Percentiles rank a stretch among this genome's conserved stretches.
These are phyloP conservation scores for Daedaleopsis nitida DNA, from an alignment of 768 basidiomycete genomes.

Conservation along the genomic window DNA sequence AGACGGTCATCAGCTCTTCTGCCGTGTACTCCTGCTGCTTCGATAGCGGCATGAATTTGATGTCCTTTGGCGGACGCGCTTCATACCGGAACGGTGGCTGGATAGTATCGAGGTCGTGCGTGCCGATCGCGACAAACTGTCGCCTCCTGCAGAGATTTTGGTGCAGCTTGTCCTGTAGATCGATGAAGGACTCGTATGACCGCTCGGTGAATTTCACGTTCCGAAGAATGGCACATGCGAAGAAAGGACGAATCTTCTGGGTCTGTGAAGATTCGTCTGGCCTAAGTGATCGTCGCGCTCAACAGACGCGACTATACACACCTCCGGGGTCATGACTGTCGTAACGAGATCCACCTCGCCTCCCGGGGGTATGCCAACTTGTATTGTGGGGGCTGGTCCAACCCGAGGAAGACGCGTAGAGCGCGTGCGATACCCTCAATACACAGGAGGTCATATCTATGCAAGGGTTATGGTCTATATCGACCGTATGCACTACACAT, in stretches of 20 bases:
- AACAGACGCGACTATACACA: constrained; percentile 36
- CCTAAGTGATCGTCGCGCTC: background rate
- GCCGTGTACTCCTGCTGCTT: constrained; percentile 82
- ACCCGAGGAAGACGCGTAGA: constrained; percentile 79
- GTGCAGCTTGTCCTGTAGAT: constrained; percentile 98
- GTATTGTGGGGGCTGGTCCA: constrained; percentile 68
- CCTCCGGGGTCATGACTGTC: constrained; percentile 72
- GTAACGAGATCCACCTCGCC: constrained; percentile 68
- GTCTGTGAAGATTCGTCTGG: constrained; percentile 51
- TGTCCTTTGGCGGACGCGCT: constrained; percentile 78
- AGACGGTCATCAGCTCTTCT: constrained; percentile 89
- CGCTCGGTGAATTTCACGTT: constrained; percentile 85
- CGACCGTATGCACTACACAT: background rate
- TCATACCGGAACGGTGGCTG: constrained; percentile 87
- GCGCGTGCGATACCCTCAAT: constrained; percentile 93
- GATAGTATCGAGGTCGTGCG: constrained; percentile 93
- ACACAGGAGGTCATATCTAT: constrained; percentile 95
- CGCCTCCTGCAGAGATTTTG: constrained; percentile 91
- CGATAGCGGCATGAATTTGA: constrained; percentile 88
- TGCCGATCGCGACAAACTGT: constrained; percentile 94
- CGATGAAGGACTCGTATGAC: constrained; percentile 96
- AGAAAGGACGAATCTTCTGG: constrained; percentile 81
- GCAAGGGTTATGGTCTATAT: constrained; percentile 6
- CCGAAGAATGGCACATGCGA: constrained; percentile 89
- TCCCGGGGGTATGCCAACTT: constrained; percentile 70